phyloP scores from a whole-genome alignment of 164 flowering plant genomes.

The Brasenia schreberi region DNA sequence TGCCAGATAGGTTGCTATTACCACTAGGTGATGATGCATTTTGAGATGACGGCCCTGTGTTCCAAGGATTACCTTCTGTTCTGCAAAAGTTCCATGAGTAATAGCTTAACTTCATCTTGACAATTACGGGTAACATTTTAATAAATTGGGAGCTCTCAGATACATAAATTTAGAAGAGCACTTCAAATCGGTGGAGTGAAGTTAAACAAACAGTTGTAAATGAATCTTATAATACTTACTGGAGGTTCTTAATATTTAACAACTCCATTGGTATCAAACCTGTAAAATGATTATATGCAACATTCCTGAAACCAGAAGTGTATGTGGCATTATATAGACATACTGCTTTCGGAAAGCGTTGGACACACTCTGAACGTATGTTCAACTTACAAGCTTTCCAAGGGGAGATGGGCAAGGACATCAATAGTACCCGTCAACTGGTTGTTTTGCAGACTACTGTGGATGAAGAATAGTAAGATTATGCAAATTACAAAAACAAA shows the following conservation, averaged over 20 bases:
- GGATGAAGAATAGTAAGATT: conserved; percentile 6
- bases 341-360: neutral
- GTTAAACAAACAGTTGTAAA: neutral
- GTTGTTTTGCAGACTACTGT: conserved; percentile 83
- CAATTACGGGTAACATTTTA: neutral
- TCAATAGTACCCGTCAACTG: conserved; percentile 73
- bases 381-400: conserved; percentile 56
- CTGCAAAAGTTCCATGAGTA: conserved; percentile 21
- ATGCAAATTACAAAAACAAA: neutral
- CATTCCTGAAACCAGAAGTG: conserved; percentile 35
- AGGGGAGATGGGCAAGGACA: conserved; percentile 76
- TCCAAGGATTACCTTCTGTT: conserved; percentile 59
- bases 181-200: no score
- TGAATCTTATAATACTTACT: conserved; percentile 34
- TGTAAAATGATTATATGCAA: conserved; percentile 64
- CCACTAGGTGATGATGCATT: conserved; percentile 24
- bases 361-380: conserved; percentile 1
- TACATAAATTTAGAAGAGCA: no score
- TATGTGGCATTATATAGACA: neutral
- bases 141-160: no score
- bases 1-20: conserved; percentile 19
- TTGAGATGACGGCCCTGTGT: conserved; percentile 79
- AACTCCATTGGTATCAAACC: conserved; percentile 79
- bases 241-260: conserved; percentile 39
- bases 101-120: conserved; percentile 3